A percentile compares a stretch with the other conserved stretches of the same genome.
Evolutionary conservation across 352 stramenopile species (phyloP).

Genomic region (Pythium rishiriense): DNA sequence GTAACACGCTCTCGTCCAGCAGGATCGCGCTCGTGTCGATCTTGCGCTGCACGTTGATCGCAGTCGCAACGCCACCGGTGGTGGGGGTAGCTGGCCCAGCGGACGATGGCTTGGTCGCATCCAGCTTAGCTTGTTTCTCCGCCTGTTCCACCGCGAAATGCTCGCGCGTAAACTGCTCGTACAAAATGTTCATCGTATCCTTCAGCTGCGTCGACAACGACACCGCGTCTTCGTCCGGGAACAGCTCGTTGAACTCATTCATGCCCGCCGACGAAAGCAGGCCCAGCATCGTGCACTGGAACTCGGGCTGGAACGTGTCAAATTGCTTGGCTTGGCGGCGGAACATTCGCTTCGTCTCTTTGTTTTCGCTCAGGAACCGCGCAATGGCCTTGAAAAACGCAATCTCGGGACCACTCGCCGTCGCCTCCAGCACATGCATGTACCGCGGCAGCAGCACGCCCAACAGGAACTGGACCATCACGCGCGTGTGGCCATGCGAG

Average conservation of each 20-base stretch:
- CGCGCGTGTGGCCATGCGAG: conserved; percentile 80
- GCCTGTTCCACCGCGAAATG: conserved; percentile 40
- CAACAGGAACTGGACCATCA: conserved; percentile 75
- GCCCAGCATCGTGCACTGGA: conserved; percentile 72
- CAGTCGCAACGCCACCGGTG: neutral
- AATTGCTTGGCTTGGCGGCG: conserved; percentile 70
- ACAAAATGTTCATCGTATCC: conserved; percentile 60
- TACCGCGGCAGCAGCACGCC: conserved; percentile 64
- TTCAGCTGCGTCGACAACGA: conserved; percentile 67
- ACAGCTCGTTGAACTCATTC: conserved; percentile 78
- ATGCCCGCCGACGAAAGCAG: conserved; percentile 58
- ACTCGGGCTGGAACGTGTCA: conserved; percentile 57
- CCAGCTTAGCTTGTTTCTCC: neutral
- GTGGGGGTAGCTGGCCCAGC: neutral
- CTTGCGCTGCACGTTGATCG: conserved; percentile 73
- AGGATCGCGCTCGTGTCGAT: conserved; percentile 68
- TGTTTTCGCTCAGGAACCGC: conserved; percentile 76
- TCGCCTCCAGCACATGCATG: conserved; percentile 33
- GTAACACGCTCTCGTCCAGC: conserved; percentile 62
- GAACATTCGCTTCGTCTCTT: conserved; percentile 83
- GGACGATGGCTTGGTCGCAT: neutral
- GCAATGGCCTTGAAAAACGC: conserved; percentile 54
- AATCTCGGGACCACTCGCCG: conserved; percentile 10
- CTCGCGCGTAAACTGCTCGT: conserved; percentile 76
- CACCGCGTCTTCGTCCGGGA: conserved; percentile 51